Evolutionary conservation across 768 basidiomycete species (phyloP), one percentile per base, ranked within the genome.

Genomic region (Tylopilus sp.): DNA sequence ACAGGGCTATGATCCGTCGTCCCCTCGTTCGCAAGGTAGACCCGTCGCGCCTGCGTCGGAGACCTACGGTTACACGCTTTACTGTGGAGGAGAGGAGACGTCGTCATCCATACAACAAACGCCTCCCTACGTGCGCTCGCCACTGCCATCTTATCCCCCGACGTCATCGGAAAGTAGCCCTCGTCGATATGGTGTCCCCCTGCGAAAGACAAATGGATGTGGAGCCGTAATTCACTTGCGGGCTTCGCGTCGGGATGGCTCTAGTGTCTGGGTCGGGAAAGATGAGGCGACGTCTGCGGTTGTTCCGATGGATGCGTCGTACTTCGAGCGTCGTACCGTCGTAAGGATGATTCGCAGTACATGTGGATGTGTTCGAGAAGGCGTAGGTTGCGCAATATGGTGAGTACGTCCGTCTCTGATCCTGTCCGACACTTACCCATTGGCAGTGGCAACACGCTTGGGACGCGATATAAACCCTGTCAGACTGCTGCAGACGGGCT

Each of bases 351-450:
- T 78, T 51, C 73, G 72, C 55, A 81, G 78, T 55, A 70, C 80
- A 3, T 88, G 86, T 58, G 85, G 86, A 14, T 89, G 86, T 59
- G 65, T 82, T 34, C 77, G 82, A 30, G 84, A 87, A 65, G 85
- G 84, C 6, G 73, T 89, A 11, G 86, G 83, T 19, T 89, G 86
- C 69, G 74, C 78, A 3, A 74, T 75, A 41, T 86, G 83, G 82
- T 76, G 48, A 62, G 77, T 68, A 7, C 31, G 9, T 37, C 5
- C 41, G 4, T 42, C 28, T 24, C 1, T 31, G 38, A 48, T 48
- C 51, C n/a, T 21, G 26, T 42, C 17, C 45, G 22, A 24, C 44
- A 41, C 60, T 66, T 36, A 62, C 37, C 24, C 24, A n/a, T 42
- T 41, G n/a, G 24, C 55, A 85, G 84, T 55, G 86, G 86, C 1